Percentiles rank a stretch among this genome's conserved stretches.
Evolutionary conservation across 306 rosid genomes (phyloP).

Genomic region (Pterocarpus macrocarpus): DNA sequence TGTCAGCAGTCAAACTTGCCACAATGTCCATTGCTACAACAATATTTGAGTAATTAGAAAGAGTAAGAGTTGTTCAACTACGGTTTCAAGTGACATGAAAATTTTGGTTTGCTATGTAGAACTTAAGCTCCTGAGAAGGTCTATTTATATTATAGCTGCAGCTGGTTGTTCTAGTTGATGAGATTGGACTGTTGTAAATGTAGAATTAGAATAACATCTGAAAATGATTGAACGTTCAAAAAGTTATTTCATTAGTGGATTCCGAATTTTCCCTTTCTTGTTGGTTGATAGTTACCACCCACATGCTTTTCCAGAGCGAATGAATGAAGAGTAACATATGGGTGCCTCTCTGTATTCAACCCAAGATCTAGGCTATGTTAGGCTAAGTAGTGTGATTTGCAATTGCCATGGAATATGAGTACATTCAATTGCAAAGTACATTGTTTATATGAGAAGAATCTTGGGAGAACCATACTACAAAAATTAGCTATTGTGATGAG

Average conservation of each 20-base stretch:
- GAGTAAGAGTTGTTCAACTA: background rate
- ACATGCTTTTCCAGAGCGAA: constrained; percentile 28
- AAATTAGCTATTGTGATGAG: no score
- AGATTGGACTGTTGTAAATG: constrained; percentile 7
- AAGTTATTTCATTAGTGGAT: constrained; percentile 41
- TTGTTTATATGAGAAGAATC: no score
- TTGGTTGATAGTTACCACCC: constrained; percentile 29
- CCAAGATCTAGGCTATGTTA: constrained; percentile 50
- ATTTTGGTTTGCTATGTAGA: constrained; percentile 45
- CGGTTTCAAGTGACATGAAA: background rate
- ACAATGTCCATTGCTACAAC: constrained; percentile 62
- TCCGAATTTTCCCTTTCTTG: constrained; percentile 39
- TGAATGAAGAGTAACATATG: constrained; percentile 38
- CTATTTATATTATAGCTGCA: constrained; percentile 53
- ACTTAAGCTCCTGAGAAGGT: constrained; percentile 31
- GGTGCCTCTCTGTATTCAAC: constrained; percentile 41
- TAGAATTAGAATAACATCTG: constrained; percentile 37
- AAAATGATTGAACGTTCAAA: constrained; percentile 30
- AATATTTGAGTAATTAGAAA: background rate
- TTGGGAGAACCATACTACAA: no score
- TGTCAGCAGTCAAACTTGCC: constrained; percentile 62
- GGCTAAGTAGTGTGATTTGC: constrained; percentile 25
- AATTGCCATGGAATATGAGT: constrained; percentile 16
- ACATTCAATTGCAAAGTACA: constrained; percentile 26
- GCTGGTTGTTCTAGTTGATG: constrained; percentile 32